phyloP scores from a whole-genome alignment of 257 asterid species.

The Lycium barbarum region DNA sequence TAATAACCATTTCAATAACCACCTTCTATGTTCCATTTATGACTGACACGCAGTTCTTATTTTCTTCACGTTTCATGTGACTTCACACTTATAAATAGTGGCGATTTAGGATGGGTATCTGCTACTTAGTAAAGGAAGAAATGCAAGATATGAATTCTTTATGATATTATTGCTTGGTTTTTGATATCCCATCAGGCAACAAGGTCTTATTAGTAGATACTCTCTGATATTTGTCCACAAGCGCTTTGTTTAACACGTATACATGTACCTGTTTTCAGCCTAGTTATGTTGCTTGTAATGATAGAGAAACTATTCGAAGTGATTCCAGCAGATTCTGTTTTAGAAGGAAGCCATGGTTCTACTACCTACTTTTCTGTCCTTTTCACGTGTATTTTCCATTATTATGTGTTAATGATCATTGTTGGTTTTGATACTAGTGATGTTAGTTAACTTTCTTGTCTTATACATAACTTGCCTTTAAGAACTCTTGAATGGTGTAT shows the following conservation, averaged over 20 bases:
- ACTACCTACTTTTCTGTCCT: not conserved
- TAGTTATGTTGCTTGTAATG: constrained; percentile 18
- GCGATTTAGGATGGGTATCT: not conserved
- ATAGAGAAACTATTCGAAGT: not conserved
- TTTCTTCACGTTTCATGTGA: not conserved
- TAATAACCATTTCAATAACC: constrained; percentile 38
- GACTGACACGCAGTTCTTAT: not conserved
- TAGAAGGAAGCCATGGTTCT: not conserved
- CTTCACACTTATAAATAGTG: not conserved
- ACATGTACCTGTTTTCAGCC: not conserved
- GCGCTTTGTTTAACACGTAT: not conserved
- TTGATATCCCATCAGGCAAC: not conserved
- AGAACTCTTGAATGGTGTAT: not conserved
- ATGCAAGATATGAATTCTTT: not conserved
- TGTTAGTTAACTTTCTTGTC: constrained; percentile 14
- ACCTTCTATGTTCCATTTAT: not conserved
- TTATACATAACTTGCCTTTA: not conserved
- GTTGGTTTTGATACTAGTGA: not conserved
- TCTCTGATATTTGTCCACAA: not conserved
- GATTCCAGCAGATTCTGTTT: constrained; percentile 8
- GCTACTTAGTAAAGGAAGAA: not conserved
- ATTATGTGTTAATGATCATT: not conserved
- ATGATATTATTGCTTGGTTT: not conserved
- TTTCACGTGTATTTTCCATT: constrained; percentile 17
- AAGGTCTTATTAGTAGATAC: not conserved